Evolutionary conservation across 2,329 filamentous ascomycete species (phyloP).

Genomic region (Allantophomopsis lycopodina): DNA sequence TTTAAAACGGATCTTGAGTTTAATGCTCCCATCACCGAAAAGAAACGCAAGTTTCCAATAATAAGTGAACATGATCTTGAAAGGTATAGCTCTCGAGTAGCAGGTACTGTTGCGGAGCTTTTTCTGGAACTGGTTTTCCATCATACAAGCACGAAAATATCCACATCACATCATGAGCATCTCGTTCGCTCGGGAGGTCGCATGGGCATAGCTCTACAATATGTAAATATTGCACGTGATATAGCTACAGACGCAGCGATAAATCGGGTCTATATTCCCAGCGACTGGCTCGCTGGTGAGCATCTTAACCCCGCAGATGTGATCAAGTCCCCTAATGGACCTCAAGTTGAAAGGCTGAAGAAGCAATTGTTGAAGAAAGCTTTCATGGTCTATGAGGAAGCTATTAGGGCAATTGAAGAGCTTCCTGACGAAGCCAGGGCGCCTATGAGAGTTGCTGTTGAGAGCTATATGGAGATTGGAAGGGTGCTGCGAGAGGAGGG

Average conservation of each 20-base stretch:
- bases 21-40: slow-evolving; percentile 3
- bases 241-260: slow-evolving; percentile 53
- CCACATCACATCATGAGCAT: slow-evolving; percentile 18
- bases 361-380: slow-evolving; percentile 42
- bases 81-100: slow-evolving; percentile 52
- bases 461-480: slow-evolving; percentile 68
- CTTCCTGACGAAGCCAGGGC: slow-evolving; percentile 46
- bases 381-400: slow-evolving; percentile 42
- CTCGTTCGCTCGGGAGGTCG: slow-evolving; percentile 41
- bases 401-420: slow-evolving; percentile 41
- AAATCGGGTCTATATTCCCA: slow-evolving; percentile 54
- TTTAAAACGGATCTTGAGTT: slow-evolving; percentile 58
- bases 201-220: slow-evolving; percentile 67
- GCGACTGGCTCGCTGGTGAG: slow-evolving; percentile 45
- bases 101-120: slow-evolving; percentile 57
- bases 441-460: slow-evolving; percentile 54
- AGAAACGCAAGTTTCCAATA: slow-evolving; percentile 35
- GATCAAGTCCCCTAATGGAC: slow-evolving; percentile 31
- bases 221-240: slow-evolving; percentile 64
- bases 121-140: slow-evolving; percentile 54
- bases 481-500: slow-evolving; percentile 33
- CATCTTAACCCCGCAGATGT: slow-evolving; percentile 39
- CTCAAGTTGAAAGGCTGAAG: slow-evolving; percentile 34
- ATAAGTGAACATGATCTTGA: slow-evolving; percentile 41
- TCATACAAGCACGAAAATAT: slow-evolving; percentile 22